Base-by-base conservation (phyloP, 2,329 filamentous ascomycete species). In the Thelonectria blattea region DNA sequence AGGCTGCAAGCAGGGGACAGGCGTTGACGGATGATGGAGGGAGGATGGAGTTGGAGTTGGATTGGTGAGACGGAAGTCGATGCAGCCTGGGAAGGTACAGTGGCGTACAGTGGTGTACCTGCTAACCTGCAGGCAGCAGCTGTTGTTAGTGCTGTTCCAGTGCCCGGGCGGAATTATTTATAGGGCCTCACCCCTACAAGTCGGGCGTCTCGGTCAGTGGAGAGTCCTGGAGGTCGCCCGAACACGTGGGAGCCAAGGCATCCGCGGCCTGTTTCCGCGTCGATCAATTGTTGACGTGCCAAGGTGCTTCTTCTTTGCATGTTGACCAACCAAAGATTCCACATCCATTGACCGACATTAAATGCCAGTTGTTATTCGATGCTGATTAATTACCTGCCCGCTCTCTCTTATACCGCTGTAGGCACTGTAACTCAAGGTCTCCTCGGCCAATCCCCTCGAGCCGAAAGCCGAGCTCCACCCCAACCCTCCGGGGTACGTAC, bases 381-480 rank as follows among this genome's bases (percentile, higher is more conserved):
- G 5, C 8, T 10, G 8, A 10, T 30, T 30, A 30, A 30, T 10
- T 30, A 9, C 27, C 5, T 30, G 27, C 8, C 8, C 6, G 6
- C 22, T 30, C 27, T 30, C 27, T 10, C 2, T 10, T 30, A 30
- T 6, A 30, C 5, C 8, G 27, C 8, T 30, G 27, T 10, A 6
- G 27, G 5, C 27, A 48, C 27, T 41, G 11, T 20, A 10, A 8
- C 27, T 45, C 42, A 24, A 11, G 3, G 6, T 7, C 7, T 18
- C 52, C 48, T 60, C 52, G 48, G 58, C 42, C 48, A 56, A 47
- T 18, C 24, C 43, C 51, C 42, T 32, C 47, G 47, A 43, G 52
- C 58, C 46, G 58, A 60, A 34, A 24, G 48, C 58, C 58, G 58
- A 60, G 58, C 58, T 56, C 52, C 52, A 56, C 58, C 43, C 5